Evolutionary conservation across 345 rosid species (phyloP).

Genomic region (Hypericum androsaemum): DNA sequence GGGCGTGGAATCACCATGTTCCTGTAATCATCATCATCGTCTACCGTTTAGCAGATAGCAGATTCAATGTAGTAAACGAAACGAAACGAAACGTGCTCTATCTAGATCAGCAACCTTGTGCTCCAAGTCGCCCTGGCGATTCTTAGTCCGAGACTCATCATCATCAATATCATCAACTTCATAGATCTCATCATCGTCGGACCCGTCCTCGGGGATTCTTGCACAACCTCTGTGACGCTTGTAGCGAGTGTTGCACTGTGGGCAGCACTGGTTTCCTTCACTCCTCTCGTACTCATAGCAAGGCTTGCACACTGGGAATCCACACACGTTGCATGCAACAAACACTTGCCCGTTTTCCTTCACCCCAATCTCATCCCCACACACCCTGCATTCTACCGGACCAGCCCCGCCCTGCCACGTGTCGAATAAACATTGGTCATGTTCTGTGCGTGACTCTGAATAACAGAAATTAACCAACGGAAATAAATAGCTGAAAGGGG

Average conservation of each 20-base stretch:
- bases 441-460: not conserved
- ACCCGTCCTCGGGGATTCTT: conserved; percentile 61
- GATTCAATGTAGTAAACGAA: too few species aligned
- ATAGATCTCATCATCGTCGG: conserved; percentile 21
- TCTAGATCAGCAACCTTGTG: conserved; percentile 14
- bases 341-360: conserved; percentile 50
- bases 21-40: conserved; percentile 33
- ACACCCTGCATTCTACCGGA: conserved; percentile 50
- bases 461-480: not conserved
- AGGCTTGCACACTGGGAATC: conserved; percentile 79
- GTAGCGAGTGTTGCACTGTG: conserved; percentile 86
- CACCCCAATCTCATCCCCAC: conserved; percentile 65
- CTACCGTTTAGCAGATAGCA: not conserved
- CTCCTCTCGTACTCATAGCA: conserved; percentile 90
- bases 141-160: conserved; percentile 47
- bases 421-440: too few species aligned
- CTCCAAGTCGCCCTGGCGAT: conserved; percentile 26
- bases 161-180: conserved; percentile 56
- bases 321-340: conserved; percentile 69
- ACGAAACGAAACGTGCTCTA: not conserved
- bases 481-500: conserved; percentile 6
- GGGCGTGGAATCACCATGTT: conserved; percentile 41
- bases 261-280: conserved; percentile 80
- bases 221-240: conserved; percentile 82
- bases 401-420: conserved; percentile 9